Evolutionary conservation across 192 early-diverging fungal species (phyloP), one percentile per base, ranked within the genome.

Genomic region (Nowakowskiella sp.): DNA sequence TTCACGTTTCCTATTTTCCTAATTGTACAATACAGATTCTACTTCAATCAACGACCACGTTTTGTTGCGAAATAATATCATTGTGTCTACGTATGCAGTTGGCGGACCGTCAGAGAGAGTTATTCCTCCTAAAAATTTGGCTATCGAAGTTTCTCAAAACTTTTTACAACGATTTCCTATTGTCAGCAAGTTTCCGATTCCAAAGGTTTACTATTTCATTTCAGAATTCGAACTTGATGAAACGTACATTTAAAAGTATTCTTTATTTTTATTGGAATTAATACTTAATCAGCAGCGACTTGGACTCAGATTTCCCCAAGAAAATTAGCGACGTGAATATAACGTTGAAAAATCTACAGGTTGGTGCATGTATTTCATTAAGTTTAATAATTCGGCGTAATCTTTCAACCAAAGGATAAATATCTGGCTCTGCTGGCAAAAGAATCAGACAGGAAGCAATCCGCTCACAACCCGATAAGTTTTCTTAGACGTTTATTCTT

Each of bases 71-170:
- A 75, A 68, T 31, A 45, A 54, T 39, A 67, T 78, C 19, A 44
- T 74, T 44, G 51, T 72, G 10, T 42, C 67, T 13, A 62, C 62
- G 5, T 56, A 48, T 25, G 31, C 54, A 0, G 50, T 65, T 23
- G 76, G 76, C 9, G 69, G 74, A 1, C 63, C 70, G 13, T 33
- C 30, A n/a, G 74, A 77, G 48, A 50, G 73, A 13, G 9, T 16
- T 2, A 36, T 76, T 6, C 73, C 73, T 9, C 64, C 64, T 19
- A 42, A 34, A 25, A 45, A 42, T 23, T 49, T 61, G 39, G 19
- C 13, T 13, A 39, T 39, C 19, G 19, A 13, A 19, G 19, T 39
- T 39, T 39, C 19, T 13, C 13, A 39, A 39, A 39, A 13, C 19
- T 39, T 39, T 13, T 39, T 39, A 39, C 36, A 13, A 39, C 36